Percentiles rank a stretch among this genome's conserved stretches.
Conservation (phyloP, 2,329 filamentous ascomycete species). For the Colletotrichum limetticola region DNA sequence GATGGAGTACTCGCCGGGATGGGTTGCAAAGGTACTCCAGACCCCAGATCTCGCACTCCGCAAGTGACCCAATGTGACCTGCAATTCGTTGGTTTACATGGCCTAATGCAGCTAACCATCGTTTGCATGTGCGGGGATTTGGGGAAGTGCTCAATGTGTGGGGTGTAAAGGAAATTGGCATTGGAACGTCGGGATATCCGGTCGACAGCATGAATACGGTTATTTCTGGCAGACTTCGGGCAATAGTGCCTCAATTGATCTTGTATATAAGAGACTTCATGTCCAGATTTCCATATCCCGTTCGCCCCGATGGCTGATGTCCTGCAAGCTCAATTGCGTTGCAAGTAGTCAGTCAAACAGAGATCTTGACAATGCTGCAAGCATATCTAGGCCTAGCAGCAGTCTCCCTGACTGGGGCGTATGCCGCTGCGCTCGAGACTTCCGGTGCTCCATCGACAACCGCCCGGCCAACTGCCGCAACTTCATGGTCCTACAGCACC, state of each 20-base stretch:
- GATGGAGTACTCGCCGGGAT: background rate
- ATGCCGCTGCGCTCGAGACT: background rate
- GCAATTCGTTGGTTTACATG: background rate
- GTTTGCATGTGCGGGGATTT: background rate
- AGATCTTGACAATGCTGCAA: background rate
- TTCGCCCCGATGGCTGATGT: background rate
- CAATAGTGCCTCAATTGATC: background rate
- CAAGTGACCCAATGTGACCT: background rate
- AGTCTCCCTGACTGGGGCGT: background rate
- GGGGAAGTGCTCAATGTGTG: background rate
- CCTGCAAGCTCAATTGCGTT: background rate
- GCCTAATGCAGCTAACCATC: background rate
- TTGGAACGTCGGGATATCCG: background rate
- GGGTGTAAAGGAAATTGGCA: background rate
- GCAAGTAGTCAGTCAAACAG: background rate
- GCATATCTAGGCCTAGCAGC: background rate
- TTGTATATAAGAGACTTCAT: background rate
- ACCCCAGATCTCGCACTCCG: background rate
- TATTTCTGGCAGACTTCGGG: background rate
- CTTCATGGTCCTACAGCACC: constrained; percentile 10
- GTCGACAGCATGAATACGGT: background rate
- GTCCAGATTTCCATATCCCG: background rate
- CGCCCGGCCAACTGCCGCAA: background rate
- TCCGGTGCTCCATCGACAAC: background rate
- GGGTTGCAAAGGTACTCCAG: background rate